Base-by-base conservation (phyloP, 768 basidiomycete species). In the Calocybe gangraenosa region DNA sequence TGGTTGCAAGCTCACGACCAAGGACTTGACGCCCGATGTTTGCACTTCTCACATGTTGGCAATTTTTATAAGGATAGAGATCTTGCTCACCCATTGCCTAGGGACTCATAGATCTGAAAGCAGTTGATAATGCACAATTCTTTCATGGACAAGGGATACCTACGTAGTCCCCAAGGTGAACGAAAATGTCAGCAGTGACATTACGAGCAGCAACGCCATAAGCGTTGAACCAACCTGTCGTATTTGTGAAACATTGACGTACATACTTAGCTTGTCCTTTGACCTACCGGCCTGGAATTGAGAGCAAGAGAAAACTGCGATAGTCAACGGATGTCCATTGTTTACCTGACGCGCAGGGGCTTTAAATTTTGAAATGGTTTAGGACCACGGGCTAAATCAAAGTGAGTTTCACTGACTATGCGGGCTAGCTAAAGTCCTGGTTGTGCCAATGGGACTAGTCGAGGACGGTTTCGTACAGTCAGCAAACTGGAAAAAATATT, bases 231-330 rank as follows among this genome's bases (percentile, higher is more conserved):
- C 70, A 79, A 1, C 78, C 78, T 74, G 52, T 35, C 28, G 7
- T 18, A 19, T 22, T n/a, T 32, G 36, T 23, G n/a, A 48, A 19
- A 31, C 15, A 20, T 14, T 17, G n/a, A 11, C 1, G 9, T 7
- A 13, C 23, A 28, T 18, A 38, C 33, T 21, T 40, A 14, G 20
- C 10, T 30, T 3, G 20, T 8, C 25, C 25, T 39, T 14, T 4
- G 40, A 52, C 61, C 18, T 42, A 70, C 76, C 75, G 33, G 65
- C 62, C 58, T 76, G 79, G 52, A 64, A 78, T 44, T 74, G 74
- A 3, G 78, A 77, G 56, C 79, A 81, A 6, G 76, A 79, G 59
- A 80, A 81, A 2, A 81, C 74, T 0, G 77, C 78, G n/a, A 82
- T 56, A 1, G 70, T 71, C 22, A 78, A 47, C 8, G 73, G 73